Percentiles rank a stretch among this genome's conserved stretches.
Evolutionary conservation across 1,284 basidiomycete genomes (phyloP).

Genomic region (Cutaneotrichosporon mucoides): DNA sequence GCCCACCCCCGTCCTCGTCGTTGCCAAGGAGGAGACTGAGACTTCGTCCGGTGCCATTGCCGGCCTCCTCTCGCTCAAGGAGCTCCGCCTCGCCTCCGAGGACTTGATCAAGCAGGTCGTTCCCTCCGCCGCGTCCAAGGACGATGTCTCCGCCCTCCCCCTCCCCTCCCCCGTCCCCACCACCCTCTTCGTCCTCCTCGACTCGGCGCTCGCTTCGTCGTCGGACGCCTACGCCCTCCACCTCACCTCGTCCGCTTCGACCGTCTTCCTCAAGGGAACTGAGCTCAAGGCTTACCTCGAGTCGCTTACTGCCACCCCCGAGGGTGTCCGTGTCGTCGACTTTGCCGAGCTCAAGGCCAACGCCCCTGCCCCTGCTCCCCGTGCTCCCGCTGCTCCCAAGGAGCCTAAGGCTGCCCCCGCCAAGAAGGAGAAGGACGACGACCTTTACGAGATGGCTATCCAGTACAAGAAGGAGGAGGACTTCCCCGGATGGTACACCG

Average conservation of each 20-base stretch:
- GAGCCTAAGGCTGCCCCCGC: constrained; percentile 27
- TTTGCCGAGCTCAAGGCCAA: constrained; percentile 60
- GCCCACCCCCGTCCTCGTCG: constrained; percentile 78
- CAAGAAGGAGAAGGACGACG: constrained; percentile 61
- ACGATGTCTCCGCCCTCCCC: constrained; percentile 78
- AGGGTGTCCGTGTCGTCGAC: constrained; percentile 57
- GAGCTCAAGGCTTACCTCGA: constrained; percentile 71
- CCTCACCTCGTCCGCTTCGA: constrained; percentile 64
- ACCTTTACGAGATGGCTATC: constrained; percentile 84
- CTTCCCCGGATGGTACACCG: constrained; percentile 91
- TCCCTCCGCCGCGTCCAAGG: constrained; percentile 61
- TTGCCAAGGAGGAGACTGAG: constrained; percentile 78
- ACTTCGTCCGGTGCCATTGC: constrained; percentile 68
- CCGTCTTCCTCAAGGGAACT: constrained; percentile 69
- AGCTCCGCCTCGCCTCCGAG: constrained; percentile 79
- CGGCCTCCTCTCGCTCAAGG: constrained; percentile 81
- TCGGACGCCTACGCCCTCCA: constrained; percentile 65
- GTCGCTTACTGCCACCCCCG: constrained; percentile 51
- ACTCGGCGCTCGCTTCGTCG: constrained; percentile 64
- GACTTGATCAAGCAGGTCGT: constrained; percentile 86
- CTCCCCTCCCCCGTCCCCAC: constrained; percentile 66
- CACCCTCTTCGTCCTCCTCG: constrained; percentile 72
- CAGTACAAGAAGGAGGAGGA: constrained; percentile 93
- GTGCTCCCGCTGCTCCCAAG: constrained; percentile 13
- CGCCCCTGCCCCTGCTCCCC: constrained; percentile 23